Conservation (phyloP, 257 asterid species). For the Leptodermis oblonga region DNA sequence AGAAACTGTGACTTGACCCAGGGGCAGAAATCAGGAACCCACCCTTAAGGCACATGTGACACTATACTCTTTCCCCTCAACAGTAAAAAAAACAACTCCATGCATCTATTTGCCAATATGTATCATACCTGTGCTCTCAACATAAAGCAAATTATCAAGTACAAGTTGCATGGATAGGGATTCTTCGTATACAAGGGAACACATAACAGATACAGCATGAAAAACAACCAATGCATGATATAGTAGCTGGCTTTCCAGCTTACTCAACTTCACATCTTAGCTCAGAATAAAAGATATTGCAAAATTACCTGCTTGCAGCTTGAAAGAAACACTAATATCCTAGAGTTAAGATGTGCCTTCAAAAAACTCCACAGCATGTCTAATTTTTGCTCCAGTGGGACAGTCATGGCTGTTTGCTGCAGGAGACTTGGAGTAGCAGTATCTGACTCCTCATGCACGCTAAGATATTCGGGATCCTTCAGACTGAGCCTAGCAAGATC, state of each 20-base stretch:
- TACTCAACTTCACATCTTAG: neutral
- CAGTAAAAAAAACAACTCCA: too few relatives aligned
- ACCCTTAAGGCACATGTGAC: neutral
- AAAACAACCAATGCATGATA: neutral
- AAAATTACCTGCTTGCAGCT: conserved; percentile 83
- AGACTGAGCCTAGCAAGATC: conserved; percentile 96
- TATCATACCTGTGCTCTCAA: neutral
- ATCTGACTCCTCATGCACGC: conserved; percentile 83
- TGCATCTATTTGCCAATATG: too few relatives aligned
- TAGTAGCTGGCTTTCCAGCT: neutral
- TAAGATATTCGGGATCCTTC: conserved; percentile 91
- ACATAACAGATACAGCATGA: neutral
- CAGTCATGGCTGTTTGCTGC: conserved; percentile 69
- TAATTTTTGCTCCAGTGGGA: conserved; percentile 83
- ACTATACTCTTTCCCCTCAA: neutral
- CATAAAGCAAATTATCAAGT: neutral
- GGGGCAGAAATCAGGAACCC: neutral
- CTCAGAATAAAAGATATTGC: neutral
- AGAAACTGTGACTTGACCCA: neutral
- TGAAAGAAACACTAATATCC: conserved; percentile 80
- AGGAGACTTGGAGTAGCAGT: conserved; percentile 86
- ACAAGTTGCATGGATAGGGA: neutral
- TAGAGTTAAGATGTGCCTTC: conserved; percentile 75
- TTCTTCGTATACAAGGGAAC: neutral
- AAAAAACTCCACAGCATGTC: conserved; percentile 95